Conservation (phyloP, 2,329 filamentous ascomycete genomes). For the Fusarium succisae region DNA sequence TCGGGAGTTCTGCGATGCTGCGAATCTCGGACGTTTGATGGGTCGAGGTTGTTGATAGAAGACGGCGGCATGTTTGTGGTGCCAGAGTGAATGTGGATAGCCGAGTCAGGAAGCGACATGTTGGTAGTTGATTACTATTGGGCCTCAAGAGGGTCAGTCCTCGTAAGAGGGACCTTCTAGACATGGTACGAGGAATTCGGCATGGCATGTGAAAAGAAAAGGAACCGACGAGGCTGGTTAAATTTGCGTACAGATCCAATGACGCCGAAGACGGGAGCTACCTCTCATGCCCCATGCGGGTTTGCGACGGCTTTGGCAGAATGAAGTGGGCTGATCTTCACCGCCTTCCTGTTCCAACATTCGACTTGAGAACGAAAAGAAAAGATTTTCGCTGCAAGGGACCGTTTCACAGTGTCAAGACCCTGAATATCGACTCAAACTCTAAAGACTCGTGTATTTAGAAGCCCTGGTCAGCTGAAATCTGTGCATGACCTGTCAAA, state of each 20-base stretch:
- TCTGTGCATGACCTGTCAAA: constrained; percentile 5
- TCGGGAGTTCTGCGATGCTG: constrained; percentile 48
- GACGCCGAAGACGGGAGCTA: constrained; percentile 31
- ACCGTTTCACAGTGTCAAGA: background rate
- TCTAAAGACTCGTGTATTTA: background rate
- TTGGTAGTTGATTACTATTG: background rate
- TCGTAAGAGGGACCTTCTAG: constrained; percentile 23
- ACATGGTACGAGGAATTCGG: constrained; percentile 30
- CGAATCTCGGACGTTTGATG: constrained; percentile 47
- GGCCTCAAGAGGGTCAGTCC: constrained; percentile 23
- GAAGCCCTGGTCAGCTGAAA: constrained; percentile 15
- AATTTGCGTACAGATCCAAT: constrained; percentile 16
- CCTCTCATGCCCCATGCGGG: background rate
- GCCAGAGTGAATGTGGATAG: background rate
- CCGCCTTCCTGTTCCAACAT: constrained; percentile 34
- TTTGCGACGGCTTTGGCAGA: constrained; percentile 33
- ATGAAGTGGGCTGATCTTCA: constrained; percentile 32
- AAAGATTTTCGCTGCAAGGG: background rate
- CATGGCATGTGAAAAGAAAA: constrained; percentile 14
- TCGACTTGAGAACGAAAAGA: background rate
- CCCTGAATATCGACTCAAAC: background rate
- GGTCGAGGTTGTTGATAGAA: constrained; percentile 59
- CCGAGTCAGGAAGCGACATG: background rate
- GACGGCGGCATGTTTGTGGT: constrained; percentile 46
- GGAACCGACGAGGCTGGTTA: constrained; percentile 4